Evolutionary conservation across 1,284 basidiomycete genomes (phyloP).

Genomic region (Inonotus obliquus): DNA sequence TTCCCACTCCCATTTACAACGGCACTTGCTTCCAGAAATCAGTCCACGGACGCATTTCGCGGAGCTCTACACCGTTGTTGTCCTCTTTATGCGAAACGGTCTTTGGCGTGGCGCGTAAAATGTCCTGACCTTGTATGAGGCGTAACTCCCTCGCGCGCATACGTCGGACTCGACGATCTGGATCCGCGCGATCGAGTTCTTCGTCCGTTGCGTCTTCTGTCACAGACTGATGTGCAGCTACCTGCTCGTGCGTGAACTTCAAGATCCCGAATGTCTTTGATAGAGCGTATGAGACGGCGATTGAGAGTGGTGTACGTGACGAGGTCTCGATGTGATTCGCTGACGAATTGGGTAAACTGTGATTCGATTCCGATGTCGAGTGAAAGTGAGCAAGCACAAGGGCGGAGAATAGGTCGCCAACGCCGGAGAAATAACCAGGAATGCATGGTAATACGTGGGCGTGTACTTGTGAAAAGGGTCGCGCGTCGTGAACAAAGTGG

Average conservation of each 20-base stretch:
- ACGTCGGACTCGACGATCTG: constrained; percentile 58
- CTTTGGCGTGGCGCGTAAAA: constrained; percentile 3
- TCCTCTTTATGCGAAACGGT: constrained; percentile 17
- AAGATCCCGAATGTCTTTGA: constrained; percentile 86
- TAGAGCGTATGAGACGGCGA: constrained; percentile 68
- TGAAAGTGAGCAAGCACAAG: constrained; percentile 82
- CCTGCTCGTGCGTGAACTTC: constrained; percentile 54
- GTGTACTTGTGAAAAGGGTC: constrained; percentile 44
- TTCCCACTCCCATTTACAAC: no score
- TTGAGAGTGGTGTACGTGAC: constrained; percentile 40
- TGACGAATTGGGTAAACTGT: constrained; percentile 30
- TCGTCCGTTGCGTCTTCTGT: constrained; percentile 64
- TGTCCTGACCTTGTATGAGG: constrained; percentile 70
- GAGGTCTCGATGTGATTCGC: background rate
- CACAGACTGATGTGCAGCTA: background rate
- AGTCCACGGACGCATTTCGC: constrained; percentile 34
- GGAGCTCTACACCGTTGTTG: constrained; percentile 22
- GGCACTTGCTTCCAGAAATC: constrained; percentile 33
- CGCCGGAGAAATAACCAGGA: constrained; percentile 92
- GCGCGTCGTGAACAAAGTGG: constrained; percentile 8
- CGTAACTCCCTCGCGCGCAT: constrained; percentile 82
- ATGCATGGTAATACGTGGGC: constrained; percentile 75
- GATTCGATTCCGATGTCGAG: constrained; percentile 10
- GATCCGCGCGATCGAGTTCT: constrained; percentile 64
- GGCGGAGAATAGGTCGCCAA: constrained; percentile 96